phyloP scores from a whole-genome alignment of 2,329 filamentous ascomycete genomes.

The Fusarium torreyae region DNA sequence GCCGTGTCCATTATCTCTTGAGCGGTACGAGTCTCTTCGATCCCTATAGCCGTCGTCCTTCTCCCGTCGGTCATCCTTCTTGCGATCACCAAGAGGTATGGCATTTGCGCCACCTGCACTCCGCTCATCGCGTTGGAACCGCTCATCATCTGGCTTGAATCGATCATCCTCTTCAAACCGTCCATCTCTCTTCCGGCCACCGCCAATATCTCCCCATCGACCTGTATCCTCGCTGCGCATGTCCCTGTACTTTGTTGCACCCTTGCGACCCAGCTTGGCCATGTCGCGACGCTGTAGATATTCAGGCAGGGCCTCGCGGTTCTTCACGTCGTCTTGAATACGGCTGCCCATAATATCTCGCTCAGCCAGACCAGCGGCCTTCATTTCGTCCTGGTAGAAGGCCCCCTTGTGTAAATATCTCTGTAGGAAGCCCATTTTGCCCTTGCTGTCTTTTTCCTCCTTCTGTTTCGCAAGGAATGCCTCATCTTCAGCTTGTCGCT shows the following conservation, averaged over 20 bases:
- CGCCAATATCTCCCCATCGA: constrained; percentile 79
- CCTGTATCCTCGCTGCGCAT: constrained; percentile 93
- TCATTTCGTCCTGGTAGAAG: constrained; percentile 89
- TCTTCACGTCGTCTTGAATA: constrained; percentile 86
- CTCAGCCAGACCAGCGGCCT: constrained; percentile 80
- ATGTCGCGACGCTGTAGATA: constrained; percentile 94
- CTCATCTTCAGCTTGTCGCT: constrained; percentile 87
- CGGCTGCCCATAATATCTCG: constrained; percentile 88
- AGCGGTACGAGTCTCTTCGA: constrained; percentile 47
- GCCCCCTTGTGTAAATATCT: constrained; percentile 98
- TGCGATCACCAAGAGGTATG: constrained; percentile 71
- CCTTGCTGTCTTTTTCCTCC: constrained; percentile 82
- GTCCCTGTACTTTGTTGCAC: constrained; percentile 90
- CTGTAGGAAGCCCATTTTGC: constrained; percentile 92
- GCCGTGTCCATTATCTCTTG: constrained; percentile 35
- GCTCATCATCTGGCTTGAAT: constrained; percentile 75
- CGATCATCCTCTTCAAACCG: constrained; percentile 71
- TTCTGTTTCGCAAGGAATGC: constrained; percentile 83
- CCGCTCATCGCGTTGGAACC: constrained; percentile 59
- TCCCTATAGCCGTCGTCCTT: constrained; percentile 37
- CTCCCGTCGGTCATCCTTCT: constrained; percentile 53
- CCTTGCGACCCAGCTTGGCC: constrained; percentile 94
- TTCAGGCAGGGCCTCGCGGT: constrained; percentile 87
- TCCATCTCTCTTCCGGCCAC: constrained; percentile 59
- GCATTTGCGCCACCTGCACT: constrained; percentile 77